These are phyloP conservation scores for Talaromyces amestolkiae DNA, from an alignment of 2,329 filamentous ascomycete genomes.

Conservation along the genomic window DNA sequence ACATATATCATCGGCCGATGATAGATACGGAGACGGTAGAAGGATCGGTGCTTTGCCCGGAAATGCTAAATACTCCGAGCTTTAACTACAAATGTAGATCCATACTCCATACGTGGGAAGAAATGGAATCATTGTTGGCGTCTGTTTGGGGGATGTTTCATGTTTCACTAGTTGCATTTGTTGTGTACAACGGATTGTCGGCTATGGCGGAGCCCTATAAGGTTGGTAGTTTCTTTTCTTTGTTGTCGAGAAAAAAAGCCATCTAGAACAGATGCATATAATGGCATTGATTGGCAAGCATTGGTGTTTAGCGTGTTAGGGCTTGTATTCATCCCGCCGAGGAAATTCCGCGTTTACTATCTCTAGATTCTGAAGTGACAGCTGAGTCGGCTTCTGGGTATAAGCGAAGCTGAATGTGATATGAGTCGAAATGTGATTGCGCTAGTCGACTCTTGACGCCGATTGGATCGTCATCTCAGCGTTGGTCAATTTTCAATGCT, in stretches of 20 bases:
- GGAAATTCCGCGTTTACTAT: background rate
- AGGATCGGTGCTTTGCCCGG: background rate
- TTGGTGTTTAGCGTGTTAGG: background rate
- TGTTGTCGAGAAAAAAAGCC: background rate
- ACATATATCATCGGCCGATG: too few species aligned
- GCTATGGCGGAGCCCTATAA: background rate
- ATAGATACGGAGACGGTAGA: too few species aligned
- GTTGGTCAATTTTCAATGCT: background rate
- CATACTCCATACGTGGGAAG: background rate
- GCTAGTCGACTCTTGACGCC: background rate
- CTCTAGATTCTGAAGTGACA: background rate
- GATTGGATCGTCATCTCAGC: background rate
- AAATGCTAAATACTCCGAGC: background rate
- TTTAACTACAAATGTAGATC: background rate
- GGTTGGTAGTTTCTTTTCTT: background rate
- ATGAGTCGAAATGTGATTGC: background rate
- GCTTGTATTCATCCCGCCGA: background rate
- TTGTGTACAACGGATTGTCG: background rate
- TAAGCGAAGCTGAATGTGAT: background rate
- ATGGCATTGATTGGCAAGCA: background rate
- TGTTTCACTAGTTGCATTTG: background rate
- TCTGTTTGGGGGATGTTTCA: constrained; percentile 1
- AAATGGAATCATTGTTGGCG: background rate
- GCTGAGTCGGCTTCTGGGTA: background rate
- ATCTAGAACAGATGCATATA: background rate